Evolutionary conservation across 345 rosid genomes (phyloP), one percentile per base, ranked within the genome.

Genomic region (Jatropha curcas): DNA sequence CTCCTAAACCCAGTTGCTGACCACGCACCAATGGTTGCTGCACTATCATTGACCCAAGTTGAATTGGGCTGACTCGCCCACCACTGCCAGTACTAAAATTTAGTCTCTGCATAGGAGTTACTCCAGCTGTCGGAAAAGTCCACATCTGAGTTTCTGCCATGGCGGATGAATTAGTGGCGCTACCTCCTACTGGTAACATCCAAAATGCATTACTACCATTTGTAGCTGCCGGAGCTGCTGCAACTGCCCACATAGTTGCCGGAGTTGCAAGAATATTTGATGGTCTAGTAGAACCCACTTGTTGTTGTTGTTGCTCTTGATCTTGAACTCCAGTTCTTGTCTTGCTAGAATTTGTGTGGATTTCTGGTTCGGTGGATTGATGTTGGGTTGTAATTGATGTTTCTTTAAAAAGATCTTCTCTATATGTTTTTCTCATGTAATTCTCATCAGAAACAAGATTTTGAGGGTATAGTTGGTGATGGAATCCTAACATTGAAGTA

Each of bases 201-300:
- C 97, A 91, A 71, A 91, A 89, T 19, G 88, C 83, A 63, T 82
- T 89, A 31, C 90, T 90, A 31, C 97, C 90, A 60, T 86, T 89
- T 1, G 89, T 66, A 8, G 86, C 76, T 5, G 85, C 82, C 14
- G 87, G 84, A 0, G 88, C 45, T 41, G 45, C 45, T 8, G n/a
- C 85, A 50, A 87, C 84, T 22, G 92, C 94, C 97, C 97, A 91
- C 92, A 91, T 87, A 33, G 90, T 88, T 1, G 90, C 89, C 0
- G 88, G 77, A 71, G 87, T 75, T 0, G 90, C 82, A 14, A 83
- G 33, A 37, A 79, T 73, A 70, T 77, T 83, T 24, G 89, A 28
- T 34, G 53, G 51, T 50, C 86, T 82, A 20, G 74, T 71, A 25
- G 84, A 82, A 57, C 80, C 74, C 27, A 33, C 7, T 10, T 43